These are phyloP conservation scores for Myxozyma nipponensis DNA, from an alignment of 805 yeast species.

Conservation along the genomic window DNA sequence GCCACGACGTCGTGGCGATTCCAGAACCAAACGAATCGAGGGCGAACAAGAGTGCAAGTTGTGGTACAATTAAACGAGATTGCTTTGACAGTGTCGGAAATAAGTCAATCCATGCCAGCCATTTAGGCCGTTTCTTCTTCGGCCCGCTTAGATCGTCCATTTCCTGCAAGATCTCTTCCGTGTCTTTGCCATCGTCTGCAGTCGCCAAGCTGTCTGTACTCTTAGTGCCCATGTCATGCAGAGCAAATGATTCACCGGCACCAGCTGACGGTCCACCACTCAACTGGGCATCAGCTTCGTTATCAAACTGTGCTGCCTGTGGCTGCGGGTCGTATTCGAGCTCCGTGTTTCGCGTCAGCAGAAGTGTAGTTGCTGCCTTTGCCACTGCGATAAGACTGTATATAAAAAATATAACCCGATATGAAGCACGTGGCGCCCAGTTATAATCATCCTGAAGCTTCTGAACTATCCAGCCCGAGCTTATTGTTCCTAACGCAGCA, in stretches of 20 bases:
- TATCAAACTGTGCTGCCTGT: not conserved
- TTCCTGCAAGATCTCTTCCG: constrained; percentile 10
- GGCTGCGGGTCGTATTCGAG: constrained; percentile 28
- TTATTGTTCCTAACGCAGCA: constrained; percentile 74
- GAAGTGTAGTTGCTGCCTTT: constrained; percentile 50
- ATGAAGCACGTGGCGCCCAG: constrained; percentile 14
- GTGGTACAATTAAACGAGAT: constrained; percentile 27
- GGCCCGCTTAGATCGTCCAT: constrained; percentile 6
- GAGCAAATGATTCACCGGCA: constrained; percentile 6
- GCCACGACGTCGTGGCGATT: constrained; percentile 79
- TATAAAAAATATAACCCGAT: constrained; percentile 24
- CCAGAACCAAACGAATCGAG: constrained; percentile 85
- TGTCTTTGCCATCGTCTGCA: constrained; percentile 10
- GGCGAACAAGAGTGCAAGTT: constrained; percentile 50
- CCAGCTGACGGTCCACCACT: not conserved
- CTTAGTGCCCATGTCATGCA: not conserved
- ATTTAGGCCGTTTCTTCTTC: constrained; percentile 7
- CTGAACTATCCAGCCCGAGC: constrained; percentile 68
- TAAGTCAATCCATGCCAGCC: constrained; percentile 12
- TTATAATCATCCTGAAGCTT: constrained; percentile 37
- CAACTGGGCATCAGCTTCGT: not conserved
- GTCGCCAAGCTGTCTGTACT: constrained; percentile 1
- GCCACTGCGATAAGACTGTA: constrained; percentile 30
- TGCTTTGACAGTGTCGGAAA: constrained; percentile 12
- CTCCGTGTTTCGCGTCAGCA: constrained; percentile 55